Conservation (phyloP, 2,329 filamentous ascomycete genomes). For the Balansia obtecta region DNA sequence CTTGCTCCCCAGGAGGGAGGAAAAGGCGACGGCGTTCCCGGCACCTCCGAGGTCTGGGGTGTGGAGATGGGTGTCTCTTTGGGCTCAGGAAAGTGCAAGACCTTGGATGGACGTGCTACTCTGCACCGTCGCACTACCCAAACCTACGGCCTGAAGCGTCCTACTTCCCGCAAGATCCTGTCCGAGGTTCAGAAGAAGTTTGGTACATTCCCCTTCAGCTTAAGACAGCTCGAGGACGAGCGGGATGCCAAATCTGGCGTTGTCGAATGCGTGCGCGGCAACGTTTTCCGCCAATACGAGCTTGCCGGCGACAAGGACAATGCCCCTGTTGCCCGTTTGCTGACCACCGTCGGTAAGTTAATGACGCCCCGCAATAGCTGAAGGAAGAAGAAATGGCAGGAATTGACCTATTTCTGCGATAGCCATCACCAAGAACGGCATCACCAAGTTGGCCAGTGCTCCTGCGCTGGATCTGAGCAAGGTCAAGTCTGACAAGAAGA, state of each 20-base stretch:
- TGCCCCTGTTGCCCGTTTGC: constrained; percentile 69
- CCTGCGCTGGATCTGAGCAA: constrained; percentile 65
- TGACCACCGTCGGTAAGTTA: constrained; percentile 82
- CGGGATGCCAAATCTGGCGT: constrained; percentile 90
- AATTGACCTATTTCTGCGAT: neutral
- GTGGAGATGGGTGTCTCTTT: constrained; percentile 90
- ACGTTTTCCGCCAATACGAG: constrained; percentile 92
- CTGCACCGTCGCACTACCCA: constrained; percentile 86
- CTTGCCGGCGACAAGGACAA: constrained; percentile 88
- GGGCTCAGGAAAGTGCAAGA: constrained; percentile 91
- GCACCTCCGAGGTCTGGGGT: constrained; percentile 91
- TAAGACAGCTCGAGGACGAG: constrained; percentile 94
- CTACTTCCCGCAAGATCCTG: constrained; percentile 81
- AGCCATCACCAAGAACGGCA: constrained; percentile 93
- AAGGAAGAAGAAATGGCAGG: constrained; percentile 22
- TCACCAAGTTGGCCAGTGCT: constrained; percentile 73
- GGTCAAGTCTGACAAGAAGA: constrained; percentile 94
- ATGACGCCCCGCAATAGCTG: neutral
- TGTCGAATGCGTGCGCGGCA: constrained; percentile 87
- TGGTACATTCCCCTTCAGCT: constrained; percentile 92
- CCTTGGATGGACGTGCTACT: constrained; percentile 73
- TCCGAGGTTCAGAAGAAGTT: constrained; percentile 97
- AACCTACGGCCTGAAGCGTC: constrained; percentile 87
- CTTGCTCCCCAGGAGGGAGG: constrained; percentile 73
- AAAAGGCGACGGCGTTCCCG: constrained; percentile 81